phyloP scores from a whole-genome alignment of 345 rosid species.

The Populus pruinosa region DNA sequence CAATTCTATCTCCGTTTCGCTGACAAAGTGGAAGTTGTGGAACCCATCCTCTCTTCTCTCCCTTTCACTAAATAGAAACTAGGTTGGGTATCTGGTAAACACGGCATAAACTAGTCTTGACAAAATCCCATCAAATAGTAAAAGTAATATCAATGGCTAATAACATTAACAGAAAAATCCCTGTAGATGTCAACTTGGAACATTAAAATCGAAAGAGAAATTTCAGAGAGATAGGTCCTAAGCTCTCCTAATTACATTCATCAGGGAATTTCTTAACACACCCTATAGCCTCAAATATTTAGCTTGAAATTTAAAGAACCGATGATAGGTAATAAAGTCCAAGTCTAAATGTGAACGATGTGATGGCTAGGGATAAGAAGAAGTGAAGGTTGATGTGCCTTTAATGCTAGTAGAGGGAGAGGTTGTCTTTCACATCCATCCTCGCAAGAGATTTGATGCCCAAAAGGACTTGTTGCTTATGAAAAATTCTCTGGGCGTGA shows the following conservation, averaged over 20 bases:
- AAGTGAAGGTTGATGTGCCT: constrained; percentile 1
- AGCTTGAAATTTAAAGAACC: too few species aligned
- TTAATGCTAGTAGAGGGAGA: not conserved
- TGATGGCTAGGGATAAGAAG: not conserved
- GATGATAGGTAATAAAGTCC: too few species aligned
- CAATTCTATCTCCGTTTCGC: constrained; percentile 24
- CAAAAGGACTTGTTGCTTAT: not conserved
- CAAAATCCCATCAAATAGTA: constrained; percentile 6
- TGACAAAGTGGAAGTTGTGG: constrained; percentile 14
- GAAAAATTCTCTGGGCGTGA: not conserved
- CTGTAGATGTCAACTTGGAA: not conserved
- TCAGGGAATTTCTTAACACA: too few species aligned
- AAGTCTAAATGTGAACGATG: not conserved
- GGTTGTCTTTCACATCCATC: constrained; percentile 10
- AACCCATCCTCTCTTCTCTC: constrained; percentile 26
- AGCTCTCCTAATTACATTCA: too few species aligned
- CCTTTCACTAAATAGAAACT: constrained; percentile 12
- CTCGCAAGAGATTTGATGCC: not conserved
- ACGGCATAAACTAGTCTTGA: not conserved
- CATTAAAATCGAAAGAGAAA: too few species aligned
- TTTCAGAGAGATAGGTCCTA: too few species aligned
- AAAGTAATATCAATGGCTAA: not conserved
- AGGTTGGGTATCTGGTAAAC: constrained; percentile 20
- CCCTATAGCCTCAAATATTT: too few species aligned
- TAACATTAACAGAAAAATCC: not conserved